Conservation (phyloP, 1,284 basidiomycete species). For the Ceraceosorus guamensis region DNA sequence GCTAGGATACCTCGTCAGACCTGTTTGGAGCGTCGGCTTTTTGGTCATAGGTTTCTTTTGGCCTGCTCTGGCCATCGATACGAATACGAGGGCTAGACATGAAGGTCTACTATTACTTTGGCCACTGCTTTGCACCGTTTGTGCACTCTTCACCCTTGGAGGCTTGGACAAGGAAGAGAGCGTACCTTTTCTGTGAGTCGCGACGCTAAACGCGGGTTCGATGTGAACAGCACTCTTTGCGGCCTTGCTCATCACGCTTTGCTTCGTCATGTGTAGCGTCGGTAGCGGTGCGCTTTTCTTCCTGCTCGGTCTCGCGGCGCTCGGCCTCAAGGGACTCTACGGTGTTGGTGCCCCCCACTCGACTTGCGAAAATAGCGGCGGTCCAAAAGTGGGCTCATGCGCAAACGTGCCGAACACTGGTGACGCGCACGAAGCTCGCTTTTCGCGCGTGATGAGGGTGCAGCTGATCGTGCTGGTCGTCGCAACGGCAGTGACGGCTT, state of each 20-base stretch:
- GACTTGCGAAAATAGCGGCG: background rate
- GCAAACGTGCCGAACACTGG: slow-evolving; percentile 9
- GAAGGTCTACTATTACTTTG: slow-evolving; percentile 52
- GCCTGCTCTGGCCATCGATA: slow-evolving; percentile 43
- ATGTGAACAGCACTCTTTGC: too few relatives aligned
- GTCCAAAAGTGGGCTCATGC: slow-evolving; percentile 1
- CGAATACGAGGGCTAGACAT: slow-evolving; percentile 35
- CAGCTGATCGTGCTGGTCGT: slow-evolving; percentile 52
- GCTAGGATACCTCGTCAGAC: slow-evolving; percentile 57
- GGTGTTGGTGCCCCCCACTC: background rate
- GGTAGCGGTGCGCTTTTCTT: slow-evolving; percentile 9
- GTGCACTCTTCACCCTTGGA: slow-evolving; percentile 64
- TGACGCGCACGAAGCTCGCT: slow-evolving; percentile 7
- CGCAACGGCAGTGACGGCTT: slow-evolving; percentile 51
- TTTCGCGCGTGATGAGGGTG: slow-evolving; percentile 18
- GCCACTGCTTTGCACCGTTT: slow-evolving; percentile 56
- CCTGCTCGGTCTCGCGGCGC: slow-evolving; percentile 14
- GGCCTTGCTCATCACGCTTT: slow-evolving; percentile 21
- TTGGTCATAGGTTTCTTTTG: slow-evolving; percentile 61
- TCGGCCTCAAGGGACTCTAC: too few relatives aligned
- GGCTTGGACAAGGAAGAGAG: slow-evolving; percentile 69
- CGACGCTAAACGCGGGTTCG: too few relatives aligned
- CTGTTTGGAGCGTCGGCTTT: slow-evolving; percentile 67
- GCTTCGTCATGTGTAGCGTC: slow-evolving; percentile 16
- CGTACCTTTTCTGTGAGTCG: slow-evolving; percentile 3